Percentiles rank a stretch among this genome's conserved stretches.
Evolutionary conservation across 2,329 filamentous ascomycete genomes (phyloP).

Genomic region (Aphanocladium album): DNA sequence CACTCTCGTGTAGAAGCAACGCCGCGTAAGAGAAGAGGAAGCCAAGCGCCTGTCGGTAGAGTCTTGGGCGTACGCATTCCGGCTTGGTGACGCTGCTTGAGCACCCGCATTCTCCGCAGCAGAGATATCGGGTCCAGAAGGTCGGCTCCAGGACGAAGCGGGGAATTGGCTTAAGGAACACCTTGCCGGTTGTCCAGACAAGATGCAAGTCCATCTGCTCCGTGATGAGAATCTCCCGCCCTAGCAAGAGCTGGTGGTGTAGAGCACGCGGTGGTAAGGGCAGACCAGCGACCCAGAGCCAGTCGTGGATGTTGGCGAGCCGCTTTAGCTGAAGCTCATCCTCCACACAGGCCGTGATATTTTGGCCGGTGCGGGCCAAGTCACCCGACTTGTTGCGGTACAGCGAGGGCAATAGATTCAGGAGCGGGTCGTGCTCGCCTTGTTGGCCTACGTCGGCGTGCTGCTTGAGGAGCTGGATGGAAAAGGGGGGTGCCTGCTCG

Average conservation of each 20-base stretch:
- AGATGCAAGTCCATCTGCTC: slow-evolving; percentile 28
- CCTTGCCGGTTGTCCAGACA: slow-evolving; percentile 20
- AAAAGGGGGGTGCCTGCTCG: neutral
- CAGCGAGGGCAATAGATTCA: slow-evolving; percentile 34
- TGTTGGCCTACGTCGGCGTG: neutral
- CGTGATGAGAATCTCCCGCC: slow-evolving; percentile 23
- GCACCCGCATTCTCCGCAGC: neutral
- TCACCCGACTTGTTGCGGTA: slow-evolving; percentile 15
- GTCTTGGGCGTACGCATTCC: neutral
- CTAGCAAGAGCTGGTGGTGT: slow-evolving; percentile 21
- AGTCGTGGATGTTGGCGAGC: slow-evolving; percentile 20
- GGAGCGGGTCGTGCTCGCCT: slow-evolving; percentile 31
- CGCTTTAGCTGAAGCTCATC: slow-evolving; percentile 16
- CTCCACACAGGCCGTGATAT: slow-evolving; percentile 4
- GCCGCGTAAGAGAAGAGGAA: slow-evolving; percentile 32
- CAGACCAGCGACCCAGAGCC: slow-evolving; percentile 25
- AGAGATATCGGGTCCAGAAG: neutral
- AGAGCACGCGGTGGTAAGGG: slow-evolving; percentile 23
- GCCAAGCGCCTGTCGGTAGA: neutral
- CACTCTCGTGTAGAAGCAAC: slow-evolving; percentile 30
- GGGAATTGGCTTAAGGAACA: slow-evolving; percentile 32
- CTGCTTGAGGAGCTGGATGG: neutral
- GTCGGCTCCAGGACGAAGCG: slow-evolving; percentile 27
- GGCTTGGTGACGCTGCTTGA: neutral
- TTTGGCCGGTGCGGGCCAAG: slow-evolving; percentile 1